Conservation (phyloP, 164 flowering plant species). For the Macadamia tetraphylla region DNA sequence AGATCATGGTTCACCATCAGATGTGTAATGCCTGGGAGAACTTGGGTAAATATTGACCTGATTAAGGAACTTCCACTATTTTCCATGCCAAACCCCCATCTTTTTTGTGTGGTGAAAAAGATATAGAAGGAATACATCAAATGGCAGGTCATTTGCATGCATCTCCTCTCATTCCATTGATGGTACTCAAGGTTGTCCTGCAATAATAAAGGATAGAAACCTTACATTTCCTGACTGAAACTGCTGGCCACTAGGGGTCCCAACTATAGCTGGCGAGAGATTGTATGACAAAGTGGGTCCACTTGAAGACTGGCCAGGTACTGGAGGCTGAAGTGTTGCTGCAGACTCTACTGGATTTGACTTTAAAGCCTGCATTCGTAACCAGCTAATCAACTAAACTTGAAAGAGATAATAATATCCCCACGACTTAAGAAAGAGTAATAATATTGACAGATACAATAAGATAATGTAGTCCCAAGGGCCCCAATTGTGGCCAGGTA, state of each 20-base stretch:
- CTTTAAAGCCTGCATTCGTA: conserved; percentile 15
- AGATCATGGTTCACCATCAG: too few species aligned
- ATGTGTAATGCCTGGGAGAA: too few species aligned
- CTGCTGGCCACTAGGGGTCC: conserved; percentile 21
- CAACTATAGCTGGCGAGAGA: conserved; percentile 20
- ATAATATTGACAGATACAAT: too few species aligned
- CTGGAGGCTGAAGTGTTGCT: conserved; percentile 25
- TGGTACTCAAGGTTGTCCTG: not conserved
- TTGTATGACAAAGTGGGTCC: conserved; percentile 32
- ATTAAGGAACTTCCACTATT: too few species aligned
- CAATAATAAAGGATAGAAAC: conserved; percentile 5
- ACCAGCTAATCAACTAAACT: not conserved
- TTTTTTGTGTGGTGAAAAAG: conserved; percentile 3
- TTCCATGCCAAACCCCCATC: too few species aligned
- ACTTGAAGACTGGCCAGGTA: conserved; percentile 21
- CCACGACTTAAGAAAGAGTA: not conserved
- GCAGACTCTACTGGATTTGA: conserved; percentile 14
- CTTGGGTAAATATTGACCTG: too few species aligned
- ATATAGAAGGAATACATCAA: not conserved
- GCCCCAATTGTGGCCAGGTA: too few species aligned
- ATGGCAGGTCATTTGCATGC: not conserved
- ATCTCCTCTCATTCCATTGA: not conserved
- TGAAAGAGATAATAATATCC: not conserved
- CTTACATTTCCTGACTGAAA: conserved; percentile 24
- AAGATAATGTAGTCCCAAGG: not conserved